Base-by-base conservation (phyloP, 2,329 filamentous ascomycete genomes). In the Claviceps africana region DNA sequence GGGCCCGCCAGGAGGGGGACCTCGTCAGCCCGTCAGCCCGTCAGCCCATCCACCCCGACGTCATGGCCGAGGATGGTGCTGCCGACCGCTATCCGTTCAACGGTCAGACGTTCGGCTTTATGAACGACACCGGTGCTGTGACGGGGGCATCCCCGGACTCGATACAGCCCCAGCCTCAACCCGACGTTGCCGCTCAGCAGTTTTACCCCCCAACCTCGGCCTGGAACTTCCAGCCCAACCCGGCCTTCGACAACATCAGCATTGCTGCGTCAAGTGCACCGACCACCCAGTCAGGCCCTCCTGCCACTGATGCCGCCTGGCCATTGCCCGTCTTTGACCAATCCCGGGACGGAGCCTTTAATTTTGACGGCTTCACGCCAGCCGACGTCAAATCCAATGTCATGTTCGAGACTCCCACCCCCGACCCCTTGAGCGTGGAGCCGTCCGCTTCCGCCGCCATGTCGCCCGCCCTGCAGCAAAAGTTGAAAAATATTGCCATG, bases 401-500 rank as follows among this genome's bases (percentile, higher is more conserved):
- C 54, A 59, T 67, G 57, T 69, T 60, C 58, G 55, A 58, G 19
- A 39, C 48, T 40, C 21, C 47, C 35, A 52, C 44, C 17, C 15
- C 51, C 21, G 53, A 48, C 17, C 19, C 50, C 19, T n/a, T 51
- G 40, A 46, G 33, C n/a, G 35, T 28, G 7, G 50, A 53, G 19
- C 51, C 50, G 13, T 25, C 40, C 13, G 39, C 61, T 25, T 58
- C 62, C 25, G 59, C 61, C 42, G 58, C 62, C 30, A 67, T 83
- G 51, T 82, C 77, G 37, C 73, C 53, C 17, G 51, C 51, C 6
- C 45, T 53, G 74, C 77, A 80, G 60, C 78, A 82, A 61, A 75
- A 77, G 60, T 69, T 83, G 47, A 76, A 75, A 58, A 79, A 72
- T 56, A 82, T 83, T 61, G 80, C 79, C 58, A 83, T 83, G 79